Base-by-base conservation (phyloP, 2,329 filamentous ascomycete species). In the Diaporthe citrichinensis region DNA sequence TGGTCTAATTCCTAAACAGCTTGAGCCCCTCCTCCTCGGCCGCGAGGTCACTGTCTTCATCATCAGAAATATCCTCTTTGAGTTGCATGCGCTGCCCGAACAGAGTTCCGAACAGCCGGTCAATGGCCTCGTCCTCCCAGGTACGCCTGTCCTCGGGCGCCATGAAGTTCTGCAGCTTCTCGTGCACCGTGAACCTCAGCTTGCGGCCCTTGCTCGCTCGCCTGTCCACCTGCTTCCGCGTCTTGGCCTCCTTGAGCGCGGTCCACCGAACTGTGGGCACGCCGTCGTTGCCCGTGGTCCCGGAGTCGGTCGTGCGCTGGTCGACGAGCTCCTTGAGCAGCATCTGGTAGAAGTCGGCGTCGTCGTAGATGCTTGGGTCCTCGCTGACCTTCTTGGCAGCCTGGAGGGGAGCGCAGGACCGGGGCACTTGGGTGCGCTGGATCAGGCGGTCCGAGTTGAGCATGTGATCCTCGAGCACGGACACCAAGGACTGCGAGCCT, bases 141-240 rank as follows among this genome's bases (percentile, higher is more conserved):
- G 84, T 85, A 4, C 93, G 89, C 72, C 94, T 88, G 82, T 98
- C 94, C 83, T 98, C 95, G 0, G 95, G 93, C 15, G 96, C 96
- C 95, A 98, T 98, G 82, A 98, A 98, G 84, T 98, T 98, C 86
- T 98, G 95, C 81, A 99, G 85, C 87, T 98, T 98, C 87, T 98
- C 96, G 82, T 98, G 96, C 61, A 98, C 95, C 23, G 94, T 97
- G 85, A 96, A 99, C 53, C 95, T 90, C 89, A 99, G 91, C 87
- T 98, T 98, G 68, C 97, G 89, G 8, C 97, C 97, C 85, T 98
- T 98, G 83, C 95, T 98, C 0, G 97, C 97, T 83, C 96, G 97
- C 28, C 96, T 96, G 83, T 99, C 97, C 6, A 98, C 94, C 41
- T 93, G 90, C 82, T 94, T 94, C 85, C 94, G 94, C 75, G 93